phyloP scores from a whole-genome alignment of 75 land plant species.

The Picea sitchensis region DNA sequence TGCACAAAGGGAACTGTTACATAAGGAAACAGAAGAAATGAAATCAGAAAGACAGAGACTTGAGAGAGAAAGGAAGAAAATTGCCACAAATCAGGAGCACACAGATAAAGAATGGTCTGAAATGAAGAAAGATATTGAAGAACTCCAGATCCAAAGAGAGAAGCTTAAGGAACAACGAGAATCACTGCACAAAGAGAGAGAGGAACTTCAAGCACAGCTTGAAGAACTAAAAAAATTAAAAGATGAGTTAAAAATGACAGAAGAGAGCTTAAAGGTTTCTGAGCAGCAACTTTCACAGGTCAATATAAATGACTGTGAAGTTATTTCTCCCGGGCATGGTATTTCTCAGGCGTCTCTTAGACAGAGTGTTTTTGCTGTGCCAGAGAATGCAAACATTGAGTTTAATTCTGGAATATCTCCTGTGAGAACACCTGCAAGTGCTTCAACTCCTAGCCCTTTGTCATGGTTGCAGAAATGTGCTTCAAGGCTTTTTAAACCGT shows the following conservation, averaged over 20 bases:
- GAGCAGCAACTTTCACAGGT: constrained; percentile 15
- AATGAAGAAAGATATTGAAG: constrained; percentile 65
- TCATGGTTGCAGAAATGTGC: constrained; percentile 47
- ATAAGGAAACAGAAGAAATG: constrained; percentile 53
- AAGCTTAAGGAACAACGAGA: constrained; percentile 82
- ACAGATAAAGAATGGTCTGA: constrained; percentile 77
- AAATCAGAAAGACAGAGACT: constrained; percentile 57
- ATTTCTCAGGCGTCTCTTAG: not conserved
- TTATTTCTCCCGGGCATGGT: not conserved
- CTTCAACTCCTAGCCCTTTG: constrained; percentile 23
- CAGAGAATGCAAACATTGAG: constrained; percentile 6
- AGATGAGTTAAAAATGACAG: constrained; percentile 34
- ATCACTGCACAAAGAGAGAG: constrained; percentile 57
- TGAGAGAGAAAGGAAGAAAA: constrained; percentile 61
- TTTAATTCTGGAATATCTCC: constrained; percentile 7
- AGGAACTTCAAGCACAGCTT: constrained; percentile 46
- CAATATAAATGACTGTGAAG: constrained; percentile 4
- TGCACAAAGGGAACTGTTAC: constrained; percentile 43
- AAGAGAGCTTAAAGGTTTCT: constrained; percentile 20
- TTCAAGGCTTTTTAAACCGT: constrained; percentile 30
- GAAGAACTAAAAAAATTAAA: constrained; percentile 41
- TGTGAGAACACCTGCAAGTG: not conserved
- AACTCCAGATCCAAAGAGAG: constrained; percentile 69
- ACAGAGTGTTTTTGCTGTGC: not conserved
- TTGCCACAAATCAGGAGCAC: constrained; percentile 51